Percentiles rank a stretch among this genome's conserved stretches.
phyloP scores from a whole-genome alignment of 352 stramenopile species.

The Pythium dissotocum region DNA sequence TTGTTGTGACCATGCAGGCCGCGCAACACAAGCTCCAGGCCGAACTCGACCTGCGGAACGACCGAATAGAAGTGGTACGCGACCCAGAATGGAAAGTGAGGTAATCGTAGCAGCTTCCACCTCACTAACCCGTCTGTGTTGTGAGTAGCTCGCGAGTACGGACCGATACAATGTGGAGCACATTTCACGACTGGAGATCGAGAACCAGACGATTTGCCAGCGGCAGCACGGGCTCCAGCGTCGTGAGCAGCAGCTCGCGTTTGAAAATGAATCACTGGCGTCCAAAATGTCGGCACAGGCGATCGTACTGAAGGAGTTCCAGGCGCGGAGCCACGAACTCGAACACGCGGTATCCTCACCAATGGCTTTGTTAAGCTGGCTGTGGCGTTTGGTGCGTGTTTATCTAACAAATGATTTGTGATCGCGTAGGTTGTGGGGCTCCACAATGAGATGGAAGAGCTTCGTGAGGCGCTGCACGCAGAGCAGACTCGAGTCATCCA shows the following conservation, averaged over 20 bases:
- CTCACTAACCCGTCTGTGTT: not conserved
- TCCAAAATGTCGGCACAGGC: constrained; percentile 23
- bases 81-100: not conserved
- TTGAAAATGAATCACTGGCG: constrained; percentile 26
- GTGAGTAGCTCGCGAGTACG: constrained; percentile 25
- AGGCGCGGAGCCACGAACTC: constrained; percentile 22
- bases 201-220: constrained; percentile 41
- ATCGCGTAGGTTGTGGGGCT: constrained; percentile 28
- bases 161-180: constrained; percentile 43
- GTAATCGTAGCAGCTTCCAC: not conserved
- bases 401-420: not conserved
- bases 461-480: constrained; percentile 34
- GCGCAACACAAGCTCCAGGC: constrained; percentile 21
- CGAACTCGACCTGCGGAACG: constrained; percentile 20
- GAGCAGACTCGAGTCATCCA: constrained; percentile 40
- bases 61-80: constrained; percentile 37
- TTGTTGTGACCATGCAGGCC: constrained; percentile 17
- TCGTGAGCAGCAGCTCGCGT: constrained; percentile 26
- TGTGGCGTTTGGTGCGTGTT: not conserved
- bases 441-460: constrained; percentile 36
- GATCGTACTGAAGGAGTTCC: constrained; percentile 11
- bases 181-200: constrained; percentile 40
- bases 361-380: not conserved
- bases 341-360: constrained; percentile 25
- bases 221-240: constrained; percentile 31